Evolutionary conservation across 129 eudicot genomes (phyloP).

Genomic region (Flaveria ramosissima): DNA sequence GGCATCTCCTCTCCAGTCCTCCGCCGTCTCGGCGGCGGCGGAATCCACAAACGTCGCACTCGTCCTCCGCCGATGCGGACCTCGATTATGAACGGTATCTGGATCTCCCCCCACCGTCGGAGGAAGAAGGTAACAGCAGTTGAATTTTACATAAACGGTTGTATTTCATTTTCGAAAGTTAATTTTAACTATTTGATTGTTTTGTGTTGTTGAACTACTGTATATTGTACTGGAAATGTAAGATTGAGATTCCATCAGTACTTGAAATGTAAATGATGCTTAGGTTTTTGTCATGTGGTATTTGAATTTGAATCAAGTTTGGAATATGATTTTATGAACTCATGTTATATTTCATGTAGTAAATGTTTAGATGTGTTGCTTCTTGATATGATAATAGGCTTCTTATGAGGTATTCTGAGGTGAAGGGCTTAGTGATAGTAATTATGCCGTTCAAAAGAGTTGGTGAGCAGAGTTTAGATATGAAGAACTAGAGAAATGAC

Average conservation of each 20-base stretch:
- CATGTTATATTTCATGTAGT: background rate
- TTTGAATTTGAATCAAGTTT: background rate
- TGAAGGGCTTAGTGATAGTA: background rate
- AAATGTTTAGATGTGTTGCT: background rate
- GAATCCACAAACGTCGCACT: slow-evolving; percentile 35
- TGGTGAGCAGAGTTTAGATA: slow-evolving; percentile 6
- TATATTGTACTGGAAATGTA: slow-evolving; percentile 8
- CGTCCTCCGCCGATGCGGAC: slow-evolving; percentile 44
- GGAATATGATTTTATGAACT: slow-evolving; percentile 6
- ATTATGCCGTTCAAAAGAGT: background rate
- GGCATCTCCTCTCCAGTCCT: slow-evolving; percentile 88
- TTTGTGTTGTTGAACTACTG: background rate
- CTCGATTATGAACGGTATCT: slow-evolving; percentile 78
- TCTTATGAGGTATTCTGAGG: background rate
- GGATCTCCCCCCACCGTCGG: slow-evolving; percentile 57
- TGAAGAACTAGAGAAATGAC: background rate
- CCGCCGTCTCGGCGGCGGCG: slow-evolving; percentile 75
- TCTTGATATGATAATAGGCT: background rate
- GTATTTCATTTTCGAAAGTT: background rate
- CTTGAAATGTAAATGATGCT: background rate
- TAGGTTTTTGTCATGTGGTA: background rate
- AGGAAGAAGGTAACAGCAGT: slow-evolving; percentile 53
- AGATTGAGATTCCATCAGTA: slow-evolving; percentile 5
- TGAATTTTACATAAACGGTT: background rate
- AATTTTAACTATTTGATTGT: background rate